phyloP scores from a whole-genome alignment of 129 eudicot species.

The Cynara cardunculus region DNA sequence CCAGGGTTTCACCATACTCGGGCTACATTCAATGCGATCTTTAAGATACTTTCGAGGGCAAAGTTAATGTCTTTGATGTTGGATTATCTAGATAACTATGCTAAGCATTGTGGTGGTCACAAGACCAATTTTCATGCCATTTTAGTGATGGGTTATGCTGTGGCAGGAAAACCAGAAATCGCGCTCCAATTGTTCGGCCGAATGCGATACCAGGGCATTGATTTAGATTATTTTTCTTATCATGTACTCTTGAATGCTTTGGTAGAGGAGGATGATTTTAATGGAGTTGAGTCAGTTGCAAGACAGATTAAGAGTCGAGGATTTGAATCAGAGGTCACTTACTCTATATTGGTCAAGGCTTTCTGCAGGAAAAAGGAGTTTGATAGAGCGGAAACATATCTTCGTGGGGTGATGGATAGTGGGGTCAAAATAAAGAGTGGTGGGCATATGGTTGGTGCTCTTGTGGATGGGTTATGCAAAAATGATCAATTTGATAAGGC shows the following conservation, averaged over 20 bases:
- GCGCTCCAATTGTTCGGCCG: slow-evolving; percentile 68
- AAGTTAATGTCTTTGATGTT: slow-evolving; percentile 51
- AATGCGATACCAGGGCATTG: slow-evolving; percentile 77
- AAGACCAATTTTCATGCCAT: slow-evolving; percentile 39
- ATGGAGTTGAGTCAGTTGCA: slow-evolving; percentile 50
- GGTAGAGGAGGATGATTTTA: slow-evolving; percentile 53
- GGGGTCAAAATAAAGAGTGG: slow-evolving; percentile 30
- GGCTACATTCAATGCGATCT: slow-evolving; percentile 62
- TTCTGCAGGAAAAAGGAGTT: slow-evolving; percentile 53
- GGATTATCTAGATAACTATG: slow-evolving; percentile 44
- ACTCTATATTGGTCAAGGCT: slow-evolving; percentile 56
- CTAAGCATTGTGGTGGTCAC: slow-evolving; percentile 15
- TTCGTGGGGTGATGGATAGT: slow-evolving; percentile 37
- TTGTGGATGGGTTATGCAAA: slow-evolving; percentile 65
- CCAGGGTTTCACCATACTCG: slow-evolving; percentile 64
- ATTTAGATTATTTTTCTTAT: slow-evolving; percentile 56
- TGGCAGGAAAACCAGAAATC: slow-evolving; percentile 66
- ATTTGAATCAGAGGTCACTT: slow-evolving; percentile 42
- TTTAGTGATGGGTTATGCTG: slow-evolving; percentile 81
- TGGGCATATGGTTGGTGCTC: slow-evolving; percentile 34
- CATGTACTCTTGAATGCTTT: slow-evolving; percentile 72
- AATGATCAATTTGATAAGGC: slow-evolving; percentile 50
- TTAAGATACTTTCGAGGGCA: slow-evolving; percentile 51
- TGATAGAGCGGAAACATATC: slow-evolving; percentile 61
- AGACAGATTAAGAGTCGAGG: slow-evolving; percentile 68